Base-by-base conservation (phyloP, 345 rosid species). In the Lepidium sativum region DNA sequence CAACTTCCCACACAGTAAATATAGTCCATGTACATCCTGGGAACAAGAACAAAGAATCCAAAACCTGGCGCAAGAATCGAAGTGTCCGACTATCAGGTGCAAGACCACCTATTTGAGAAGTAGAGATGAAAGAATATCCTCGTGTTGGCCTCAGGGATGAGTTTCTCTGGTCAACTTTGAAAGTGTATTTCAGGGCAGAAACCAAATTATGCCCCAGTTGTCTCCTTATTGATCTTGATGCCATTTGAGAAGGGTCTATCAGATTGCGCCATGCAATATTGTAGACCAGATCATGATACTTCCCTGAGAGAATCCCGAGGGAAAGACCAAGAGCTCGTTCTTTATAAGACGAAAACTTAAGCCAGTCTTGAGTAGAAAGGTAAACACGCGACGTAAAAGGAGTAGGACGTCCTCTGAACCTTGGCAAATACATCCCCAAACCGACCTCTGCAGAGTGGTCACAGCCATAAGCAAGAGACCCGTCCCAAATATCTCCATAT, bases 401-500 rank as follows among this genome's bases (percentile, higher is more conserved):
- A 65, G 80, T 79, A n/a, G 67, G 63, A 68, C 81, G 70, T 65
- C 81, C 83, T 78, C 77, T 84, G 59, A 94, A 82, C 80, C 96
- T 85, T 3, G 96, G 99, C n/a, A 90, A n/a, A 62, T 71, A 81
- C 65, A 90, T 63, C 49, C 99, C 96, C 45, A 85, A 83, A 64
- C 99, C 86, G 9, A 83, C 65, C 87, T 94, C 97, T 1, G 88
- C 78, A 9, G 87, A 72, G 45, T 75, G 86, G 58, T 91, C 97
- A 75, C 78, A 84, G 38, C 88, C 92, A 77, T 80, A 90, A 1
- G 85, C 92, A 63, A 94, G 63, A 63, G 95, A 81, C 40, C 81
- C 80, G 61, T 94, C 95, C 99, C 99, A 94, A 12, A 84, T 77
- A 80, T 94, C 99, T 60, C 97, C 97, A 75, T 78, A 82, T 6